phyloP scores from a whole-genome alignment of 2,329 filamentous ascomycete genomes.

The Cladophialophora psammophila region DNA sequence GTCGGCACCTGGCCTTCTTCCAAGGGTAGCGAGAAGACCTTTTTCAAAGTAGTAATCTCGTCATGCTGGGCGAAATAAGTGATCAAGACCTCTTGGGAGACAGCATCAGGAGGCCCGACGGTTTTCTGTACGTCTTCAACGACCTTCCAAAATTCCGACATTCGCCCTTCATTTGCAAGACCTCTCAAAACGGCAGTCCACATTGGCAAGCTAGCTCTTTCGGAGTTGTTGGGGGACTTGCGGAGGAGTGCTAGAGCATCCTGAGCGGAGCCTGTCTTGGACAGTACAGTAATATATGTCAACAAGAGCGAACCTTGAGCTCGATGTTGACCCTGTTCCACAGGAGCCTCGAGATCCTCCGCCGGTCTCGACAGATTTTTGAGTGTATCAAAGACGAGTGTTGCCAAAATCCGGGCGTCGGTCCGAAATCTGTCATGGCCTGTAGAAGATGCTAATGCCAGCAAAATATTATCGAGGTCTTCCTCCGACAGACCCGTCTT shows the following conservation, averaged over 20 bases:
- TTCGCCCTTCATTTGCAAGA: constrained; percentile 61
- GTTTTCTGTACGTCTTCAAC: constrained; percentile 37
- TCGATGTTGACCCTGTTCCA: constrained; percentile 13
- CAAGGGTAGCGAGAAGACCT: constrained; percentile 70
- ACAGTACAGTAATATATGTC: constrained; percentile 59
- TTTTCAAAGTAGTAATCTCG: constrained; percentile 67
- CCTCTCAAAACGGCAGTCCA: constrained; percentile 64
- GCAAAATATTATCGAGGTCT: constrained; percentile 51
- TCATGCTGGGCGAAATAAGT: constrained; percentile 67
- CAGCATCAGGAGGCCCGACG: constrained; percentile 47
- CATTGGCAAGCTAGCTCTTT: constrained; percentile 50
- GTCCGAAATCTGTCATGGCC: constrained; percentile 36
- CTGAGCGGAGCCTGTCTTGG: constrained; percentile 61
- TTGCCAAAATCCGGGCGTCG: constrained; percentile 36
- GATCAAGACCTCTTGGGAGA: constrained; percentile 61
- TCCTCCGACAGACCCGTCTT: constrained; percentile 49
- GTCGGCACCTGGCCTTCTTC: constrained; percentile 51
- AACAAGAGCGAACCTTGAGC: constrained; percentile 41
- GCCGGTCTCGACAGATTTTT: constrained; percentile 28
- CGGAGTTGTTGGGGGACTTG: constrained; percentile 48
- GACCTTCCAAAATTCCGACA: constrained; percentile 40
- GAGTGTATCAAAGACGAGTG: constrained; percentile 30
- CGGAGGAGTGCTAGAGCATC: constrained; percentile 61
- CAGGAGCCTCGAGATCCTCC: constrained; percentile 11
- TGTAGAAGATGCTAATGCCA: constrained; percentile 45